phyloP scores from a whole-genome alignment of 1,139 yeast genomes.

The Blastobotrys capitulatus region DNA sequence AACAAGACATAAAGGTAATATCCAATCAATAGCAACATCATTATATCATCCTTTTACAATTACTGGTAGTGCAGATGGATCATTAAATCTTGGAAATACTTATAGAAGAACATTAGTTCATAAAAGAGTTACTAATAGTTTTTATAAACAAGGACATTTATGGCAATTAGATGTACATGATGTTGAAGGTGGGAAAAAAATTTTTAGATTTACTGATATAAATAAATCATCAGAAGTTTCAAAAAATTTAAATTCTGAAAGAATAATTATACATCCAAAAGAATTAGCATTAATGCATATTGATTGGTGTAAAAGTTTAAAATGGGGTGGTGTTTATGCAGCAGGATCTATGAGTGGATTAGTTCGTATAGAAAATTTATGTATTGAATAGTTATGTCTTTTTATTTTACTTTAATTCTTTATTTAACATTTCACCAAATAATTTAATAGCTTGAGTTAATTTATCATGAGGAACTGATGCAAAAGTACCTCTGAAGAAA shows the following conservation, averaged over 20 bases:
- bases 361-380: conserved; percentile 47
- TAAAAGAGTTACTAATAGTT: conserved; percentile 33
- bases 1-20: conserved; percentile 37
- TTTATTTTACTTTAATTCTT: conserved; percentile 37
- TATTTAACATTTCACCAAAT: conserved; percentile 52
- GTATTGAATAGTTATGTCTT: conserved; percentile 27
- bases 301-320: conserved; percentile 56
- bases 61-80: conserved; percentile 62
- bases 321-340: conserved; percentile 54
- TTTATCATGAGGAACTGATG: conserved; percentile 69
- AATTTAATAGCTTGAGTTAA: conserved; percentile 53
- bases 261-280: conserved; percentile 41
- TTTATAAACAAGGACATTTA: conserved; percentile 25
- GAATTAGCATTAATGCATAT: conserved; percentile 49
- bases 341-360: conserved; percentile 67
- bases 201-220: conserved; percentile 35
- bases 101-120: conserved; percentile 40
- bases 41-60: conserved; percentile 55
- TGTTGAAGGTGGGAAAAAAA: conserved; percentile 35
- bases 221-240: conserved; percentile 22
- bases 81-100: conserved; percentile 39
- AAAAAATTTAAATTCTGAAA: conserved; percentile 20
- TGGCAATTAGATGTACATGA: conserved; percentile 23
- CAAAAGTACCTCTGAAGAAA: conserved; percentile 89
- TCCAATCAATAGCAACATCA: conserved; percentile 39